These are phyloP conservation scores for Stemphylium vesicarium DNA, from an alignment of 2,329 filamentous ascomycete genomes.

Conservation along the genomic window DNA sequence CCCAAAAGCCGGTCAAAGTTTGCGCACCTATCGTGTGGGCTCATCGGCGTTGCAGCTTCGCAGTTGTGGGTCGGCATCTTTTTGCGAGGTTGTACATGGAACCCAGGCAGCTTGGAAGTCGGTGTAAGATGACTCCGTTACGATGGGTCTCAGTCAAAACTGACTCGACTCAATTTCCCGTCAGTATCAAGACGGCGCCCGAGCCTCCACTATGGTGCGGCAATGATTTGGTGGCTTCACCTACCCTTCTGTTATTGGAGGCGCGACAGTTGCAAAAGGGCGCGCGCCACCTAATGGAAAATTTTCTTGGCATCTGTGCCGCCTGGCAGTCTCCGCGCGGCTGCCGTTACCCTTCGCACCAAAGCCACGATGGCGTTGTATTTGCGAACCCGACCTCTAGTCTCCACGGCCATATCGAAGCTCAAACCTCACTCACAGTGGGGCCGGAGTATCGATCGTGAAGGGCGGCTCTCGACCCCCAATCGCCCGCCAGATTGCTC, in stretches of 20 bases:
- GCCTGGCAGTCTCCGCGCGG: constrained; percentile 1
- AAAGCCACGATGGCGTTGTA: constrained; percentile 1
- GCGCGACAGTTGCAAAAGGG: background rate
- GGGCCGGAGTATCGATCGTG: constrained; percentile 5
- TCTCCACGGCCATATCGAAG: constrained; percentile 2
- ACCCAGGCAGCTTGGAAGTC: background rate
- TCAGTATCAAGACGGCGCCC: background rate
- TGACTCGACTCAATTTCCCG: constrained; percentile 1
- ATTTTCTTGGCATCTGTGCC: constrained; percentile 4
- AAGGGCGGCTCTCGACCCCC: background rate
- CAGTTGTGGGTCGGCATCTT: too few relatives aligned
- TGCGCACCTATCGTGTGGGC: background rate
- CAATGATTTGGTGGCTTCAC: background rate
- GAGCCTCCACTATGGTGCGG: background rate
- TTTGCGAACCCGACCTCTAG: background rate
- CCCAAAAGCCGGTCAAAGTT: background rate
- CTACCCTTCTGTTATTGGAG: background rate
- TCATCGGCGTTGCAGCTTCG: background rate
- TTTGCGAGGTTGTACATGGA: background rate
- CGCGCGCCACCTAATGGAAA: background rate
- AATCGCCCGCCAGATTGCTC: background rate
- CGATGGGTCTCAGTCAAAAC: constrained; percentile 2
- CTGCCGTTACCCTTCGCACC: background rate
- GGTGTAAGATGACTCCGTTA: constrained; percentile 1
- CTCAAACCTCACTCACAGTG: constrained; percentile 5